Evolutionary conservation across 2,329 filamentous ascomycete genomes (phyloP).

Genomic region (Penicillium palitans): DNA sequence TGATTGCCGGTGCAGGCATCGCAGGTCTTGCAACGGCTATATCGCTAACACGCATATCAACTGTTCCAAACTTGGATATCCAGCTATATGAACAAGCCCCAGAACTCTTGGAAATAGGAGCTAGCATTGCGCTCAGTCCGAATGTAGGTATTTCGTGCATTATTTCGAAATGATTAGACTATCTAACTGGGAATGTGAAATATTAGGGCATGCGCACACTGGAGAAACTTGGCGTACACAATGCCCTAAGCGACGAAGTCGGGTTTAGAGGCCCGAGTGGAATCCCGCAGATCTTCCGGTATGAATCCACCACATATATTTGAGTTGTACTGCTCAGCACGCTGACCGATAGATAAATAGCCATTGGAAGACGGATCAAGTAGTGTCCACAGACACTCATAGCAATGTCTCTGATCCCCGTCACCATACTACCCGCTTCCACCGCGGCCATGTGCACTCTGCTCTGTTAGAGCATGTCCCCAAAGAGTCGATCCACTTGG

Average conservation of each 20-base stretch:
- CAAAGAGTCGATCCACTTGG: conserved; percentile 44
- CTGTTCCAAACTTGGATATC: conserved; percentile 40
- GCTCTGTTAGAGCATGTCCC: conserved; percentile 51
- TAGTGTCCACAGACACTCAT: conserved; percentile 45
- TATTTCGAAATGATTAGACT: neutral
- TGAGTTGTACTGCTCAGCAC: neutral
- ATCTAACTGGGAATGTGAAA: neutral
- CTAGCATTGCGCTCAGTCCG: conserved; percentile 40
- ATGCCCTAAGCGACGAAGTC: conserved; percentile 46
- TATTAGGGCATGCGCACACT: conserved; percentile 49
- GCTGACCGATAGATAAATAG: conserved; percentile 18
- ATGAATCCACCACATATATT: conserved; percentile 1
- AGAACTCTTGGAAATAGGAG: conserved; percentile 29
- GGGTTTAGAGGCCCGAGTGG: conserved; percentile 45
- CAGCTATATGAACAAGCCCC: conserved; percentile 53
- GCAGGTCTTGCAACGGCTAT: conserved; percentile 52
- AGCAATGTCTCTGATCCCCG: conserved; percentile 33
- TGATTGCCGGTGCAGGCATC: conserved; percentile 54
- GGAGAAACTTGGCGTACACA: conserved; percentile 52
- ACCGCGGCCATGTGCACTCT: conserved; percentile 53
- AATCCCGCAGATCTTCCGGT: conserved; percentile 51
- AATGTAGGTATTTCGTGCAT: conserved; percentile 38
- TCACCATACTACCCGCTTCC: conserved; percentile 49
- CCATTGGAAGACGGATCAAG: conserved; percentile 48
- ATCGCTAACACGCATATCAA: conserved; percentile 34